These are phyloP conservation scores for Glycine tomentella DNA, from an alignment of 306 rosid genomes.

Conservation along the genomic window DNA sequence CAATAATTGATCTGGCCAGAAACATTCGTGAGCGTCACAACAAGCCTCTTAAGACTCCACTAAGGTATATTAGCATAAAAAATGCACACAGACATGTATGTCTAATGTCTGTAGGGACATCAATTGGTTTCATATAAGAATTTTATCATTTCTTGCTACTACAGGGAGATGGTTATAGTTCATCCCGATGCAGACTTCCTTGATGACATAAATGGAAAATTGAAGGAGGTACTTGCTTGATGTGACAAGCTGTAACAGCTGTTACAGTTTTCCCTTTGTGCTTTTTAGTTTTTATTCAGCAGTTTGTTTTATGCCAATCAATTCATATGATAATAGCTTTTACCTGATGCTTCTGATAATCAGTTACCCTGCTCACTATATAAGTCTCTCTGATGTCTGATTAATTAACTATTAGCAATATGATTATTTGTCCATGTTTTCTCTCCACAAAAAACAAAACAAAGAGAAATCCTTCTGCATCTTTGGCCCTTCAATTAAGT, in stretches of 20 bases:
- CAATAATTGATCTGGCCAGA: slow-evolving; percentile 92
- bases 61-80: slow-evolving; percentile 63
- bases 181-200: slow-evolving; percentile 93
- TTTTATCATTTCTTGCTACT: slow-evolving; percentile 32
- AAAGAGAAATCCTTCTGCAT: no score
- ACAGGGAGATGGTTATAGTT: slow-evolving; percentile 94
- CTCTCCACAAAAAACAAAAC: background rate
- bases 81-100: background rate
- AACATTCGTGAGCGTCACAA: slow-evolving; percentile 95
- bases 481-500: no score
- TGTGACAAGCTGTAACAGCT: background rate
- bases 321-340: slow-evolving; percentile 17
- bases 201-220: slow-evolving; percentile 86
- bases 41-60: slow-evolving; percentile 93
- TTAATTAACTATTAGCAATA: background rate
- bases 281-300: background rate
- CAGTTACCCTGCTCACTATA: background rate
- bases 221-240: slow-evolving; percentile 73
- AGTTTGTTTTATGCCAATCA: background rate
- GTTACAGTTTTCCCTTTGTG: slow-evolving; percentile 16
- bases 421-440: background rate
- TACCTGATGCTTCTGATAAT: slow-evolving; percentile 15
- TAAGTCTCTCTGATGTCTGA: slow-evolving; percentile 18
- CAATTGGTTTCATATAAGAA: slow-evolving; percentile 10
- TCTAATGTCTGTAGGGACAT: background rate